Evolutionary conservation across 2,329 filamentous ascomycete genomes (phyloP).

Genomic region (Aspergillus transmontanensis): DNA sequence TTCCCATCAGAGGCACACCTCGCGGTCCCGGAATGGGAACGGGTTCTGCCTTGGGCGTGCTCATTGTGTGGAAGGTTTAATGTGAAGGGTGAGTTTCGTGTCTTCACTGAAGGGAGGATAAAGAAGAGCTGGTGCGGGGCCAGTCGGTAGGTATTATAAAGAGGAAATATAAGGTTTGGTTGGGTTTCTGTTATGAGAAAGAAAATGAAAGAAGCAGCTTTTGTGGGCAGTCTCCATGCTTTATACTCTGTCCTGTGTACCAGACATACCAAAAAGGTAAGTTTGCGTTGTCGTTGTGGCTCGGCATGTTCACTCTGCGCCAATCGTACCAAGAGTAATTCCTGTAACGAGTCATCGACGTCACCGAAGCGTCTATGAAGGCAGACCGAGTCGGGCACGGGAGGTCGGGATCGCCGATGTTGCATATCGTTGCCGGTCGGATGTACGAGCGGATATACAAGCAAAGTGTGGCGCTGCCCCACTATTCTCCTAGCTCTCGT

Average conservation of each 20-base stretch:
- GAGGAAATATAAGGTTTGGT: background rate
- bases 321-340: background rate
- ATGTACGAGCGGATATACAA: conserved; percentile 3
- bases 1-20: background rate
- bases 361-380: background rate
- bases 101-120: background rate
- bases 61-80: background rate
- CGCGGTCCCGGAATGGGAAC: background rate
- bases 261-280: background rate
- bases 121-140: background rate
- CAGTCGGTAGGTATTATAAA: background rate
- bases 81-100: background rate
- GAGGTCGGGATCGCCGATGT: background rate
- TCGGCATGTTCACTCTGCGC: background rate
- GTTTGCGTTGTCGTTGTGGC: background rate
- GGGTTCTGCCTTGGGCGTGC: background rate
- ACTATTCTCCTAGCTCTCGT: background rate
- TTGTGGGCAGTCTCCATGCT: background rate
- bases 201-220: background rate
- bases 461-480: conserved; percentile 1
- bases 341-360: background rate
- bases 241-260: background rate
- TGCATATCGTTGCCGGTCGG: background rate
- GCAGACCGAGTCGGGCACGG: background rate
- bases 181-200: background rate